Base-by-base conservation (phyloP, 768 basidiomycete species). In the Cyclocybe cylindracea region DNA sequence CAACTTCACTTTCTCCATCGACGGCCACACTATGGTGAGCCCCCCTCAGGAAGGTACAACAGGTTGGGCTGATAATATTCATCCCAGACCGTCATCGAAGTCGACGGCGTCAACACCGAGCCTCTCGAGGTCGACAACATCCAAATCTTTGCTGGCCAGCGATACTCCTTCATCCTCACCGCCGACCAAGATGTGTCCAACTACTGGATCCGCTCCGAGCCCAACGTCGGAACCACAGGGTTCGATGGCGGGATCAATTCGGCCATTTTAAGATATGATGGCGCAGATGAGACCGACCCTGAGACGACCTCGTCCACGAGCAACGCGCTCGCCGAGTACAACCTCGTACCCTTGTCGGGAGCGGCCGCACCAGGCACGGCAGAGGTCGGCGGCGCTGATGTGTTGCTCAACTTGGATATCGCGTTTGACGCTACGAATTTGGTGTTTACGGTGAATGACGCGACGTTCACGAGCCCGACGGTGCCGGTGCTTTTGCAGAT, bases 401-500 rank as follows among this genome's bases (percentile, higher is more conserved):
- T 78, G 34, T 63, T 62, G n/a, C 44, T 78, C 42, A 67, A 72
- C 47, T 63, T 79, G 33, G 62, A 65, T 7, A 57, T 70, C 78
- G 52, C 42, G 0, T 56, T 69, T 45, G 60, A 65, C 39, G 51
- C 50, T 4, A 35, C 35, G 5, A 38, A n/a, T 13, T 37, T 52
- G 11, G 44, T 35, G 1, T 74, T 65, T 46, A 53, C 6, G 70
- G 78, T 59, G 29, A 75, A 77, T 46, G 65, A 65, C 2, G 62
- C 55, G 0, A 44, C 57, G 1, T 77, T 68, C 51, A 40, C 37
- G 5, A 60, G 70, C 2, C 82, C 83, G 0, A 68, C 70, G 0
- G 66, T 76, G 0, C 83, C 84, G 0, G 76, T 83, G 10, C 72
- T 86, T 8, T 73, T 84, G 11, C 84, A 86, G 55, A 79, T 85